A percentile compares a stretch with the other conserved stretches of the same genome.
phyloP scores from a whole-genome alignment of 2,329 filamentous ascomycete genomes.

The Sporothrix globosa region DNA sequence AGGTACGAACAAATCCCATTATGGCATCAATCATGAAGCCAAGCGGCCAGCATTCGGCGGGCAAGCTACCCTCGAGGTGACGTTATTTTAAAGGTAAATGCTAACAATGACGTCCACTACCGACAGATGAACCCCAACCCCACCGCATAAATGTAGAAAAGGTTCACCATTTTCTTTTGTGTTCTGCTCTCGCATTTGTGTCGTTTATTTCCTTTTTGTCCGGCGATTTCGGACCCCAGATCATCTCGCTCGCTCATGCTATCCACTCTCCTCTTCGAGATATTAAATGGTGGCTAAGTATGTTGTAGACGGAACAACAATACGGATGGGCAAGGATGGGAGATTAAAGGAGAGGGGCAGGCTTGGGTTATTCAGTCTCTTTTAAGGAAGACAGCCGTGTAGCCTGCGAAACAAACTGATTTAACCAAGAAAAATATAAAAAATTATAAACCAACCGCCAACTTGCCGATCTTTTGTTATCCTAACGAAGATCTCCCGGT shows the following conservation, averaged over 20 bases:
- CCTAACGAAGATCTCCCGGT: neutral
- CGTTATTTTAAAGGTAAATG: neutral
- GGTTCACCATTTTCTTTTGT: neutral
- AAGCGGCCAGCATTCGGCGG: neutral
- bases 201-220: constrained; percentile 4
- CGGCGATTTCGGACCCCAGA: constrained; percentile 4
- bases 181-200: constrained; percentile 16
- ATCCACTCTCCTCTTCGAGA: neutral
- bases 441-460: neutral
- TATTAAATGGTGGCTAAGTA: neutral
- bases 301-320: neutral
- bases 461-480: neutral
- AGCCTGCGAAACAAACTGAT: neutral
- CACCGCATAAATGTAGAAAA: constrained; percentile 33
- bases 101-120: neutral
- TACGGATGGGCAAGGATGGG: constrained; percentile 1
- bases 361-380: constrained; percentile 15
- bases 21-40: neutral
- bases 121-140: constrained; percentile 39
- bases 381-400: constrained; percentile 20
- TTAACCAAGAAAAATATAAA: constrained; percentile 5
- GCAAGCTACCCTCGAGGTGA: no score
- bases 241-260: constrained; percentile 9
- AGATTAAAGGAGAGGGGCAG: neutral
- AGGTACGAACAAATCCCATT: constrained; percentile 62